Conservation (phyloP, 306 rosid species). For the Parietaria judaica region DNA sequence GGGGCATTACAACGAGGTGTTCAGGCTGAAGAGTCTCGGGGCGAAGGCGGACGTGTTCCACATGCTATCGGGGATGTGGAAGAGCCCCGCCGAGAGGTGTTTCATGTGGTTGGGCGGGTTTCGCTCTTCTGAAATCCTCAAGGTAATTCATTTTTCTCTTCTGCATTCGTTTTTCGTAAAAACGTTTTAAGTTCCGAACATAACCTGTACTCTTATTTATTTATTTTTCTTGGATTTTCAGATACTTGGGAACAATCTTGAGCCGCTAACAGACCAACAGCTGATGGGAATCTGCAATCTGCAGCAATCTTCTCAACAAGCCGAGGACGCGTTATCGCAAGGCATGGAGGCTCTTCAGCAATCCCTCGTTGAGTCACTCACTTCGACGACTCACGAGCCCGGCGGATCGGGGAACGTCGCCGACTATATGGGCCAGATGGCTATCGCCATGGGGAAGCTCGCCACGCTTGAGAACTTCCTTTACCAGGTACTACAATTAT, state of each 20-base stretch:
- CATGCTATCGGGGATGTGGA: conserved; percentile 96
- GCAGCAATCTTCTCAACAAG: conserved; percentile 94
- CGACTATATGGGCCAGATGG: conserved; percentile 99
- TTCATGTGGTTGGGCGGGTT: conserved; percentile 98
- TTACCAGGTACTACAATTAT: conserved; percentile 48
- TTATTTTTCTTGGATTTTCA: no score
- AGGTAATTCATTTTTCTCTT: conserved; percentile 35
- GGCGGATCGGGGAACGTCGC: conserved; percentile 82
- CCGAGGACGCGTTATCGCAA: conserved; percentile 92
- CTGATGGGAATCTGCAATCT: conserved; percentile 69
- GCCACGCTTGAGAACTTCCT: conserved; percentile 93
- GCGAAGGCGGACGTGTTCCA: conserved; percentile 95
- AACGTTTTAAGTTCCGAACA: no score
- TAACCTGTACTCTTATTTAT: no score
- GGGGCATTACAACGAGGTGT: conserved; percentile 71
- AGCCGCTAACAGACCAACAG: conserved; percentile 91
- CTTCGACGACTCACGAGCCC: conserved; percentile 61
- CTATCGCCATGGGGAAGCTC: conserved; percentile 98
- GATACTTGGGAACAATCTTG: conserved; percentile 84
- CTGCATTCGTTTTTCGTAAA: conserved; percentile 16
- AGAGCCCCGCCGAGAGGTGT: conserved; percentile 96
- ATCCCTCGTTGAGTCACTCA: conserved; percentile 83
- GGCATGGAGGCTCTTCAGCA: conserved; percentile 99
- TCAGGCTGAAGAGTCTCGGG: conserved; percentile 79
- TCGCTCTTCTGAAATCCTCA: conserved; percentile 84